A percentile compares a stretch with the other conserved stretches of the same genome.
Evolutionary conservation across 352 stramenopile genomes (phyloP).

Genomic region (Phytophthora foliorum): DNA sequence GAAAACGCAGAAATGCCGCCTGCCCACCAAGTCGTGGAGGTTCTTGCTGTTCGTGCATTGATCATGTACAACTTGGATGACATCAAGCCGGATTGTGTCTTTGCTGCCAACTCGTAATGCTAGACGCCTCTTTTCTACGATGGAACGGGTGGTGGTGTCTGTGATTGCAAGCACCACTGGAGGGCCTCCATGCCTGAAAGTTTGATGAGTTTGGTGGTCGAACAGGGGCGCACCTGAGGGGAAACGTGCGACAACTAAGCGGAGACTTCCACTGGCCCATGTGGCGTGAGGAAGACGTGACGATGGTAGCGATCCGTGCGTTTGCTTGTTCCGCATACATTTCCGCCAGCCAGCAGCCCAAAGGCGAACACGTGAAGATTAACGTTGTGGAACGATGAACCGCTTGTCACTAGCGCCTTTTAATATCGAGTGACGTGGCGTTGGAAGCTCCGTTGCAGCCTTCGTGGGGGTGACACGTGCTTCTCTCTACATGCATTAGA

Average conservation of each 20-base stretch:
- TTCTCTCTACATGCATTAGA: background rate
- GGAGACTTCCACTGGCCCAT: constrained; percentile 18
- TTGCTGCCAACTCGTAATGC: constrained; percentile 16
- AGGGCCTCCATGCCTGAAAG: background rate
- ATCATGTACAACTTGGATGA: constrained; percentile 12
- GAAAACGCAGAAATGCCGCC: too few relatives aligned
- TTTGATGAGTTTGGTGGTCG: constrained; percentile 18
- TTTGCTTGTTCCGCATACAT: constrained; percentile 3
- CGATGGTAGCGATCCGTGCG: background rate
- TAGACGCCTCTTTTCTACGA: constrained; percentile 6
- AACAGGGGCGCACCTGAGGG: background rate
- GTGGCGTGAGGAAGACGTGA: constrained; percentile 25
- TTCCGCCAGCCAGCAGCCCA: background rate
- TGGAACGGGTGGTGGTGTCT: constrained; percentile 7
- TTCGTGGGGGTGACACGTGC: background rate
- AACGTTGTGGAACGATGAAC: background rate
- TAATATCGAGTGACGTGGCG: background rate
- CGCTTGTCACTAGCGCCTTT: constrained; percentile 1
- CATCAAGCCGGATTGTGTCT: constrained; percentile 24
- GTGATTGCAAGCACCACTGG: background rate
- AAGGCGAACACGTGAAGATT: background rate
- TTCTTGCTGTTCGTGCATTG: constrained; percentile 22
- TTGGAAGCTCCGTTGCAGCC: background rate
- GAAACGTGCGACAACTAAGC: constrained; percentile 17
- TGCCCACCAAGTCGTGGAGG: constrained; percentile 1